These are phyloP conservation scores for Panicum miliaceum DNA, from an alignment of 176 grass and related monocot genomes.

Conservation along the genomic window DNA sequence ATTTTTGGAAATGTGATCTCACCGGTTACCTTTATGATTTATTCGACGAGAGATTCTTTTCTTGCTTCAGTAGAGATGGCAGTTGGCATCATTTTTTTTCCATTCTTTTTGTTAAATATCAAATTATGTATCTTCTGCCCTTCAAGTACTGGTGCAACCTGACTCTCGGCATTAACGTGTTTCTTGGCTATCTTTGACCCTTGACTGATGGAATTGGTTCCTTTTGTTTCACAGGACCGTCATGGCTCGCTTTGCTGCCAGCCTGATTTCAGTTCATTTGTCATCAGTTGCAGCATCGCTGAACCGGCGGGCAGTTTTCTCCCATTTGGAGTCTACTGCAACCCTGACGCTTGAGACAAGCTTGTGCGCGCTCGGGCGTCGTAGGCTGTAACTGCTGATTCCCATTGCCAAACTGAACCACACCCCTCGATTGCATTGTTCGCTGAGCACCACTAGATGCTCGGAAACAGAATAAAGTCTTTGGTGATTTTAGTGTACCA, in stretches of 20 bases:
- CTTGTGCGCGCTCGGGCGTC: neutral
- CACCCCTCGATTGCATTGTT: neutral
- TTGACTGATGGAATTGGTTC: neutral
- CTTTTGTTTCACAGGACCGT: constrained; percentile 6
- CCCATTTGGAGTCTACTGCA: constrained; percentile 20
- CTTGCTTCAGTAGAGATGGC: neutral
- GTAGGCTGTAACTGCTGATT: neutral
- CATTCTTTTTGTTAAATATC: neutral
- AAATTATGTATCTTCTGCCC: neutral
- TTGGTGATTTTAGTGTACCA: no score
- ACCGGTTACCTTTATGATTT: neutral
- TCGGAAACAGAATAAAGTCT: neutral
- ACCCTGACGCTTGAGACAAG: neutral
- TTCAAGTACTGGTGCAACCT: neutral
- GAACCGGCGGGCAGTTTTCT: neutral
- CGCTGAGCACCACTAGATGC: neutral
- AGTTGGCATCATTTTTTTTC: neutral
- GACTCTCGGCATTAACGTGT: neutral
- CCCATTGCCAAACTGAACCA: neutral
- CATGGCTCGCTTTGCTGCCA: constrained; percentile 1
- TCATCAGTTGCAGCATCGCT: neutral
- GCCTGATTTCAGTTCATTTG: constrained; percentile 1
- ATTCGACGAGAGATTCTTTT: neutral
- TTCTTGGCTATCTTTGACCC: neutral
- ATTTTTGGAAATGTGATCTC: neutral